phyloP scores from a whole-genome alignment of 2,329 filamentous ascomycete species.

The Aurifilum marmelostoma region DNA sequence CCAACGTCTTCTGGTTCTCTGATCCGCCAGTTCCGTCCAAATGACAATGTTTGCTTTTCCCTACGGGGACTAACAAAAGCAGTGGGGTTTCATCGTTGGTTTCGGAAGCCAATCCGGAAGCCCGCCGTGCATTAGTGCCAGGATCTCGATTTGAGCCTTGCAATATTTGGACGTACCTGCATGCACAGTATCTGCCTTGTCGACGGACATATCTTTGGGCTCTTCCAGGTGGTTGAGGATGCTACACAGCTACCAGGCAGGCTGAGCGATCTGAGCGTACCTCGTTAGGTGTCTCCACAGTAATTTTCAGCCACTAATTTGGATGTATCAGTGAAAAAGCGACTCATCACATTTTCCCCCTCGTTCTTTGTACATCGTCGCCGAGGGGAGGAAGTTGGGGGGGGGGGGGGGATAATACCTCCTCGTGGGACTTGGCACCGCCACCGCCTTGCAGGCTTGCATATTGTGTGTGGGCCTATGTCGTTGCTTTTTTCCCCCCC shows the following conservation, averaged over 20 bases:
- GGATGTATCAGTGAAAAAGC: neutral
- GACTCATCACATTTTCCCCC: neutral
- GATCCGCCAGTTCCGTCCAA: neutral
- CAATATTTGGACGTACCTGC: constrained; percentile 7
- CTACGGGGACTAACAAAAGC: neutral
- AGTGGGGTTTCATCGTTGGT: constrained; percentile 11
- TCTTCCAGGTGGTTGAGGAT: neutral
- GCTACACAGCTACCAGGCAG: neutral
- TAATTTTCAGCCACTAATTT: constrained; percentile 3
- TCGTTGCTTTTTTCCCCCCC: too few relatives aligned
- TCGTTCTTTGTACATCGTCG: neutral
- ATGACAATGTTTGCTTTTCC: constrained; percentile 8
- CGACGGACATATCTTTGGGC: neutral
- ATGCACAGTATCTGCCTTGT: neutral
- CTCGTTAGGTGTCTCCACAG: neutral
- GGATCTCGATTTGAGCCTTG: constrained; percentile 5
- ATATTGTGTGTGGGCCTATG: neutral
- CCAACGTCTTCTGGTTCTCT: neutral
- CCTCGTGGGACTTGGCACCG: neutral
- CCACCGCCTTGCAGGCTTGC: neutral
- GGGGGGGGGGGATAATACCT: neutral
- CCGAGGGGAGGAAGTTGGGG: too few relatives aligned
- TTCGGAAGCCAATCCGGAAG: neutral
- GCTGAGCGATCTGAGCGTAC: neutral
- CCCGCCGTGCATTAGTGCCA: neutral